Base-by-base conservation (phyloP, 2,329 filamentous ascomycete species). In the Magnaporthiopsis incrustans region DNA sequence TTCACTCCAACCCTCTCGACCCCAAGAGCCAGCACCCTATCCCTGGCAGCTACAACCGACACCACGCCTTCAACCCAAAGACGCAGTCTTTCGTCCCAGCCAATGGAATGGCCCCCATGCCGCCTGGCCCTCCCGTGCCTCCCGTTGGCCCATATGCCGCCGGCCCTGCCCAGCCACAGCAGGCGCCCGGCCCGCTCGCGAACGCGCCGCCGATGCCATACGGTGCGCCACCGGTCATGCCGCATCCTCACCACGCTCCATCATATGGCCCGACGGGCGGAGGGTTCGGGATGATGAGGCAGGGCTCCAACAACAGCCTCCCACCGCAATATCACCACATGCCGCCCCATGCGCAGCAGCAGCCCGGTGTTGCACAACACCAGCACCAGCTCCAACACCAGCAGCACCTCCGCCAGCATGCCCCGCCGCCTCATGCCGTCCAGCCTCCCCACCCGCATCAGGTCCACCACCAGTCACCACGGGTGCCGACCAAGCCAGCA, bases 31-130 rank as follows among this genome's bases (percentile, higher is more conserved):
- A 92, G 72, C 91, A 97, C 73, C 90, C 91, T 7, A 87, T 96
- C 64, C 91, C 92, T 1, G 69, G 69, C 73, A 71, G 68, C 63
- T 75, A 85, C 69, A 91, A 90, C 72, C 84, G 92, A 65, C 91
- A 15, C 14, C 35, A 92, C 70, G 86, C 89, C 15, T 97, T 98
- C 78, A 97, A 97, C 72, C 94, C 93, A 0, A 93, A 96, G 77
- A 97, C 91, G 22, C 91, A 96, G 72, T 90, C 93, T 0, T 97
- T 98, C 75, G 85, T 97, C 30, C 94, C 94, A 1, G 79, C 85
- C 66, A 79, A 75, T 67, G 77, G 79, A 32, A 80, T 83, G 73
- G 75, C 78, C 35, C 77, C 81, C 4, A 78, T 81, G 67, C 81
- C 79, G 57, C 77, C 77, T 57, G 61, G 61, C 38, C 77, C 80